Conservation (phyloP, 106 monocot species). For the Allium sativum region DNA sequence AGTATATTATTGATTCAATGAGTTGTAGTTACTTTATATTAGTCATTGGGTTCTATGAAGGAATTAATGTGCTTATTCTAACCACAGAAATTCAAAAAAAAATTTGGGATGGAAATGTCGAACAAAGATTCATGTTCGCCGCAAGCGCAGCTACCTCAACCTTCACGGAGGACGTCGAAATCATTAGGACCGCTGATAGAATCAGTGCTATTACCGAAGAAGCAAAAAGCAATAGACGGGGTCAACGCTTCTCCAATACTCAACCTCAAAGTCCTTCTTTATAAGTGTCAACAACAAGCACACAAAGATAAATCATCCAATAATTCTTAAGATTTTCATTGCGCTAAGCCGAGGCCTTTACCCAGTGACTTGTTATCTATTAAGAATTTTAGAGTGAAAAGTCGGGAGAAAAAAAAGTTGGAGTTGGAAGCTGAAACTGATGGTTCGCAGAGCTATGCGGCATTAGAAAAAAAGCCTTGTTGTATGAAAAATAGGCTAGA, state of each 20-base stretch:
- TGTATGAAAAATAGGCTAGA: constrained; percentile 81
- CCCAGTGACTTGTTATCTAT: constrained; percentile 30
- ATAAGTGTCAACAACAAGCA: constrained; percentile 75
- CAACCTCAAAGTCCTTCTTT: constrained; percentile 94
- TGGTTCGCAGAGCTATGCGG: constrained; percentile 82
- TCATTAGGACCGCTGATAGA: constrained; percentile 98
- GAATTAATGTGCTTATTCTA: too few relatives aligned
- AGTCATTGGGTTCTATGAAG: too few relatives aligned
- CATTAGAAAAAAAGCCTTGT: constrained; percentile 82
- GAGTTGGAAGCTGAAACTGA: constrained; percentile 80
- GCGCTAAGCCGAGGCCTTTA: constrained; percentile 32
- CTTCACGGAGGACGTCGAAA: constrained; percentile 19
- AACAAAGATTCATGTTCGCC: neutral
- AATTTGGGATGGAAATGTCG: neutral
- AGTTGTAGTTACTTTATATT: too few relatives aligned
- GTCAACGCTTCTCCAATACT: constrained; percentile 85
- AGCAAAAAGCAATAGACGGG: constrained; percentile 83
- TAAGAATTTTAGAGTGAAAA: constrained; percentile 74
- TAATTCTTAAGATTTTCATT: constrained; percentile 23
- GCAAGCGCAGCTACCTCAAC: neutral
- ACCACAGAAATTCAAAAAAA: neutral
- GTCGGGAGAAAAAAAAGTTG: constrained; percentile 58
- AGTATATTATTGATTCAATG: too few relatives aligned
- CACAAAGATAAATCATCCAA: constrained; percentile 37
- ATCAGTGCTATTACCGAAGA: constrained; percentile 87